Percentiles rank a stretch among this genome's conserved stretches.
Evolutionary conservation across 768 basidiomycete species (phyloP).

Genomic region (Pleurotus tuber-regium): DNA sequence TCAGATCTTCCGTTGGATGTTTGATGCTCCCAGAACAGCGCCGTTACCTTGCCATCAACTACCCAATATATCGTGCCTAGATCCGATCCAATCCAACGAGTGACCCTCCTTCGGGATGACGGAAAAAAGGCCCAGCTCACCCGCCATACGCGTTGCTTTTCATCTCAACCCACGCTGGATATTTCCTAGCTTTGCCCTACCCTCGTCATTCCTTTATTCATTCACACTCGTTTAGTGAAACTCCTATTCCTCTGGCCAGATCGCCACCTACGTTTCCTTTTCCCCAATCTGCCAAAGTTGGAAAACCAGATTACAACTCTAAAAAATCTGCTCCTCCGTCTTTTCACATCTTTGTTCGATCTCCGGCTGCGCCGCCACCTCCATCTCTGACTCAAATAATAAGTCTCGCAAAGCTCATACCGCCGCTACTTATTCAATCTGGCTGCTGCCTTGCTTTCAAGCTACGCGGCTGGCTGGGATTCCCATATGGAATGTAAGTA

Average conservation of each 20-base stretch:
- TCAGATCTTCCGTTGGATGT: slow-evolving; percentile 1
- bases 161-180: slow-evolving; percentile 3
- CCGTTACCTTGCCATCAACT: slow-evolving; percentile 26
- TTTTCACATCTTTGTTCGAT: slow-evolving; percentile 11
- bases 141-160: slow-evolving; percentile 5
- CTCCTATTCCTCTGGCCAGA: slow-evolving; percentile 4
- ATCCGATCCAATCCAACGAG: slow-evolving; percentile 27
- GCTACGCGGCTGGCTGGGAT: slow-evolving; percentile 21
- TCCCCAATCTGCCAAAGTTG: slow-evolving; percentile 7
- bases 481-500: slow-evolving; percentile 24
- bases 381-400: neutral
- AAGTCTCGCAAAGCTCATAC: slow-evolving; percentile 5
- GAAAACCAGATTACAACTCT: no score
- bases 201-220: slow-evolving; percentile 9
- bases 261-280: slow-evolving; percentile 10
- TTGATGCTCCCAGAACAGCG: slow-evolving; percentile 6
- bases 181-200: neutral
- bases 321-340: slow-evolving; percentile 5
- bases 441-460: slow-evolving; percentile 20
- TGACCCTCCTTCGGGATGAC: slow-evolving; percentile 8
- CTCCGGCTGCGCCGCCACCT: slow-evolving; percentile 12
- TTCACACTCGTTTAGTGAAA: slow-evolving; percentile 6
- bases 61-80: slow-evolving; percentile 28
- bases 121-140: slow-evolving; percentile 1
- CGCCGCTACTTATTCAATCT: slow-evolving; percentile 18